Evolutionary conservation across 225 moss, liverwort and hornwort species (phyloP).

Genomic region (Pseudoscleropodium purum): DNA sequence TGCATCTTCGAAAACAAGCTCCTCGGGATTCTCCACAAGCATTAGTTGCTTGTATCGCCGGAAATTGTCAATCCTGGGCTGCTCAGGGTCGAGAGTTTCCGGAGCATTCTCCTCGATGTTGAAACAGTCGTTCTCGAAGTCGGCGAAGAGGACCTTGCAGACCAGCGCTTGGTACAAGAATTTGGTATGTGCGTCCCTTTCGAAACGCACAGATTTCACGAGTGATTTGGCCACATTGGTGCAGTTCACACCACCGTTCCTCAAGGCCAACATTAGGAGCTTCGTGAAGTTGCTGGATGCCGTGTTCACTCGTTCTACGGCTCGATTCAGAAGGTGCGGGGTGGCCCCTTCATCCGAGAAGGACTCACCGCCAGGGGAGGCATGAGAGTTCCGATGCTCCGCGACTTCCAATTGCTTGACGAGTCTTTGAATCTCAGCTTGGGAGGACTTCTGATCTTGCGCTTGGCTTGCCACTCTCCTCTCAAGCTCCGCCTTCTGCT

Average conservation of each 20-base stretch:
- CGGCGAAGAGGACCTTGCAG: conserved; percentile 19
- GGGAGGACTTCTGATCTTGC: neutral
- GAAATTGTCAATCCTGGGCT: conserved; percentile 15
- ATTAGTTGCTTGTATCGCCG: conserved; percentile 12
- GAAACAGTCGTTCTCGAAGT: conserved; percentile 36
- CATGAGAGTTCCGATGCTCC: conserved; percentile 9
- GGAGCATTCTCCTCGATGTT: conserved; percentile 11
- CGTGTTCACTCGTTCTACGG: conserved; percentile 27
- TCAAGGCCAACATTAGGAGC: conserved; percentile 24
- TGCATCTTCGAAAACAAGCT: conserved; percentile 13
- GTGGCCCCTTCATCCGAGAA: conserved; percentile 28
- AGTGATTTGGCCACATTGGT: conserved; percentile 12
- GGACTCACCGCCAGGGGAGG: conserved; percentile 11
- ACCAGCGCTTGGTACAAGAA: conserved; percentile 22
- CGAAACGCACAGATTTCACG: conserved; percentile 4
- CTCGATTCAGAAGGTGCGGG: conserved; percentile 24
- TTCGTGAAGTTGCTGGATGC: conserved; percentile 19
- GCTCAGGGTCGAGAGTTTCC: conserved; percentile 15
- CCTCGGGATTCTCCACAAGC: conserved; percentile 10
- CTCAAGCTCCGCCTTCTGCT: neutral
- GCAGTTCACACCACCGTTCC: conserved; percentile 24
- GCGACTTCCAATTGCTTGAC: conserved; percentile 9
- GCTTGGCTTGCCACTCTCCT: neutral
- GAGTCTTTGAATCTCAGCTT: conserved; percentile 12
- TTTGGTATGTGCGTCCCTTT: conserved; percentile 27